These are phyloP conservation scores for Barnettozyma californica DNA, from an alignment of 805 yeast species.

Conservation along the genomic window DNA sequence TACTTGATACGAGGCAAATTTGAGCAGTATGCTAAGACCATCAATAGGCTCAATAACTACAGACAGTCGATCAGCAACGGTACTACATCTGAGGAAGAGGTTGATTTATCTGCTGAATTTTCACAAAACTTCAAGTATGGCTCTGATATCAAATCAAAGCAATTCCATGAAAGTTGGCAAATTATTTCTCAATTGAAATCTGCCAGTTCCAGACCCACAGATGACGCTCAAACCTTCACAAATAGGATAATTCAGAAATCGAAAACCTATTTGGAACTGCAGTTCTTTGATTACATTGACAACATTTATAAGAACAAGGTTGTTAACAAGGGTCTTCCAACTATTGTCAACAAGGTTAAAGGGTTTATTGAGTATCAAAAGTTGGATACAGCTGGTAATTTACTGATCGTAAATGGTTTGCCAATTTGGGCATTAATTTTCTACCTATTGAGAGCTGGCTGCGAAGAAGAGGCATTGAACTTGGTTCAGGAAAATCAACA, in stretches of 20 bases:
- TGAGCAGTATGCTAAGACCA: constrained; percentile 67
- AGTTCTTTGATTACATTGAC: constrained; percentile 72
- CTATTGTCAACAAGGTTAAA: constrained; percentile 65
- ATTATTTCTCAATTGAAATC: constrained; percentile 42
- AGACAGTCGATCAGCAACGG: constrained; percentile 40
- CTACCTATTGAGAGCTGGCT: constrained; percentile 81
- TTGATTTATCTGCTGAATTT: constrained; percentile 56
- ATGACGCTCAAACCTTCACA: constrained; percentile 20
- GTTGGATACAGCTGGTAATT: constrained; percentile 39
- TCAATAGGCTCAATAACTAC: constrained; percentile 65
- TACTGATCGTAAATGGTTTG: constrained; percentile 67
- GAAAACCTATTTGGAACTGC: constrained; percentile 60
- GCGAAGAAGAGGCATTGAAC: constrained; percentile 69
- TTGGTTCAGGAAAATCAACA: constrained; percentile 59
- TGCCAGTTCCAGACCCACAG: constrained; percentile 15
- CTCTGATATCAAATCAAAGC: constrained; percentile 60
- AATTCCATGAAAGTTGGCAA: constrained; percentile 69
- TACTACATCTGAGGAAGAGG: constrained; percentile 27
- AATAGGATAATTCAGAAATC: constrained; percentile 47
- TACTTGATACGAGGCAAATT: constrained; percentile 46
- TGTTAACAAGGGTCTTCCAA: constrained; percentile 60
- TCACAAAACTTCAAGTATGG: constrained; percentile 54
- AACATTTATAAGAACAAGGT: constrained; percentile 52
- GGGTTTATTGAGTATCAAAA: constrained; percentile 49
- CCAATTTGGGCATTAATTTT: constrained; percentile 95